These are phyloP conservation scores for Boletus patriciae DNA, from an alignment of 768 basidiomycete species.

Conservation along the genomic window DNA sequence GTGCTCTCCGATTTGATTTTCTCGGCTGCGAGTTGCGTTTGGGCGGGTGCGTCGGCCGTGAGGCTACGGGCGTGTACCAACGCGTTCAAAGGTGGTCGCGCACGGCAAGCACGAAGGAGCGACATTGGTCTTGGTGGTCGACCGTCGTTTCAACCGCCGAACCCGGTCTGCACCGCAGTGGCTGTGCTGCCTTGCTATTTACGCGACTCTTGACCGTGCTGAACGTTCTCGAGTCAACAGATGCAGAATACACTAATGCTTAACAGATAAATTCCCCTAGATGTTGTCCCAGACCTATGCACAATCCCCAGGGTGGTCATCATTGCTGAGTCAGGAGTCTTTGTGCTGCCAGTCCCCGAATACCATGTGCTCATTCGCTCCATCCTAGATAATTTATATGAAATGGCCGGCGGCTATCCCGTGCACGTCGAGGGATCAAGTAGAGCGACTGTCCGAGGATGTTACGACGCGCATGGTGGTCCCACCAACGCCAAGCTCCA, in stretches of 20 bases:
- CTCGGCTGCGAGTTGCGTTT: conserved; percentile 23
- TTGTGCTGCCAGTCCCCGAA: too few relatives aligned
- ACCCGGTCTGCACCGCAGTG: conserved; percentile 17
- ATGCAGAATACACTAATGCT: too few relatives aligned
- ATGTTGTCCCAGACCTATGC: too few relatives aligned
- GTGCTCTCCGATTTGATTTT: conserved; percentile 24
- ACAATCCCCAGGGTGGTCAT: too few relatives aligned
- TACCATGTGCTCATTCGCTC: neutral
- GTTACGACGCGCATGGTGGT: conserved; percentile 30
- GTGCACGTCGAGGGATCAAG: conserved; percentile 26
- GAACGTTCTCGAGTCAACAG: neutral
- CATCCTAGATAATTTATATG: too few relatives aligned
- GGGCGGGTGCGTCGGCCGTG: conserved; percentile 17
- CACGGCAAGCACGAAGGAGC: conserved; percentile 48
- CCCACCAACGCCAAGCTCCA: conserved; percentile 30
- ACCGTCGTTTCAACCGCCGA: neutral
- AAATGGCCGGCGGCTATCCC: too few relatives aligned
- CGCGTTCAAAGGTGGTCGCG: conserved; percentile 22
- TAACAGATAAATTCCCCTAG: too few relatives aligned
- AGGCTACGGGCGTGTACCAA: conserved; percentile 20
- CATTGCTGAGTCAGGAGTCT: too few relatives aligned
- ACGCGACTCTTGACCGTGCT: neutral
- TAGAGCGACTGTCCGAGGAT: conserved; percentile 27
- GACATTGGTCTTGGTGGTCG: conserved; percentile 43
- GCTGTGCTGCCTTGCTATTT: conserved; percentile 15